Base-by-base conservation (phyloP, 768 basidiomycete genomes). In the Naganishia friedmannii region DNA sequence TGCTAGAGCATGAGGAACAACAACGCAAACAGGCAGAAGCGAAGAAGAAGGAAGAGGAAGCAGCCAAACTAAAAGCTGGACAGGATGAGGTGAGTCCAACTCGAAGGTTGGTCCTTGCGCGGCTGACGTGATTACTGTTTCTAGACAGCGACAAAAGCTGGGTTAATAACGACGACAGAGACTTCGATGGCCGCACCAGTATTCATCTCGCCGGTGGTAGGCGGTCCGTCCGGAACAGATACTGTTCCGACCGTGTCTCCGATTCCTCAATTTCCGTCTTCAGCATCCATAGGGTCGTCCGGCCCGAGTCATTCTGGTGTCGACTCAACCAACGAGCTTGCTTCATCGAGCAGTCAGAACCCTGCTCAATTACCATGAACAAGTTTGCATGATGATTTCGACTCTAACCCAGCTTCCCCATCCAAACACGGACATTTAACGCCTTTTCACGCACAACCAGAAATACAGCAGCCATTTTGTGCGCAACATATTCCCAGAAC, bases 1-100 rank as follows among this genome's bases (percentile, higher is more conserved):
- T 97, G 73, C 79, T 96, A 57, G 95, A 98, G 69, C 93, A 98
- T 76, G 94, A 97, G 82, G 93, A 93, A 76, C 90, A 93, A 67
- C 92, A 93, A 78, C 86, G 87, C 75, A 81, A 82, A 66, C 68
- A 76, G 21, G 82, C 82, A 70, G 83, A 80, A 67, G 79, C 39
- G 46, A 71, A 67, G 45, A 66, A 42, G 26, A 70, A 70, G 56
- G 37, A 53, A 32, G 68, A 60, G 29, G 54, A 23, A 21, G 29
- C 23, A 13, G 48, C 65, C 8, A 66, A 53, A 37, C 12, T 53
- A 21, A 66, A 51, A n/a, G 65, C 31, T 9, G 34, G 46, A 13
- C 23, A 31, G 29, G 51, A n/a, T 45, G 53, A n/a, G 26, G 67
- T 68, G 34, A 45, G 67, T 68, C 4, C 17, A 5, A 3, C 8